These are phyloP conservation scores for Malus sylvestris DNA, from an alignment of 306 rosid genomes.

Conservation along the genomic window DNA sequence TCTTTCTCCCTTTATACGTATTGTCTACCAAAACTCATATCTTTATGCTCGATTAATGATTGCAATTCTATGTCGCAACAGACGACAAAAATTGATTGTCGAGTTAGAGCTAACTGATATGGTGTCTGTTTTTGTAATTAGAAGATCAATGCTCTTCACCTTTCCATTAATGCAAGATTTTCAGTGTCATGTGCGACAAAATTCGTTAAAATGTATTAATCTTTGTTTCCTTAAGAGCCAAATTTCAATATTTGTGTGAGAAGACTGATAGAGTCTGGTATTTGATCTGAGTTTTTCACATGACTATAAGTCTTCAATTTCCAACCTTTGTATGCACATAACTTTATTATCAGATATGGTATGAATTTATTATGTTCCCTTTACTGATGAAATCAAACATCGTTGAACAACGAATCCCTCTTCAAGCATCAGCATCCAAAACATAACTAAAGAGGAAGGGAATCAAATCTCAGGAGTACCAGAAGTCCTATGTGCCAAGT, in stretches of 20 bases:
- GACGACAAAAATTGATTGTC: not conserved
- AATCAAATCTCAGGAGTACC: not conserved
- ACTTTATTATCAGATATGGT: not conserved
- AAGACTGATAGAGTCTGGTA: not conserved
- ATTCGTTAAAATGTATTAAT: not conserved
- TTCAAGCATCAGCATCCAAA: not conserved
- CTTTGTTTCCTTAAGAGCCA: slow-evolving; percentile 10
- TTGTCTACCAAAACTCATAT: not conserved
- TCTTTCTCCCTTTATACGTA: not conserved
- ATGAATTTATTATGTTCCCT: not conserved
- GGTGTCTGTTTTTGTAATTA: not conserved
- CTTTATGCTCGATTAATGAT: not conserved
- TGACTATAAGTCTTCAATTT: not conserved
- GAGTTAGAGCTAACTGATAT: not conserved
- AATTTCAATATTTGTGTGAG: not conserved
- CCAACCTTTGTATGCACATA: not conserved
- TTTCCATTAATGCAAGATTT: not conserved
- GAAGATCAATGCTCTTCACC: not conserved
- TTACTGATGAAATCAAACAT: not conserved
- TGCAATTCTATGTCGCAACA: not conserved
- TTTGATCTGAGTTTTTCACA: not conserved
- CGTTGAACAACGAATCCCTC: not conserved
- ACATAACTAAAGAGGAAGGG: not conserved
- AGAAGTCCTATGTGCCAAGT: not conserved
- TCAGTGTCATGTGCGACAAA: not conserved